phyloP scores from a whole-genome alignment of 805 yeast species.

The Teunomyces pallodes region DNA sequence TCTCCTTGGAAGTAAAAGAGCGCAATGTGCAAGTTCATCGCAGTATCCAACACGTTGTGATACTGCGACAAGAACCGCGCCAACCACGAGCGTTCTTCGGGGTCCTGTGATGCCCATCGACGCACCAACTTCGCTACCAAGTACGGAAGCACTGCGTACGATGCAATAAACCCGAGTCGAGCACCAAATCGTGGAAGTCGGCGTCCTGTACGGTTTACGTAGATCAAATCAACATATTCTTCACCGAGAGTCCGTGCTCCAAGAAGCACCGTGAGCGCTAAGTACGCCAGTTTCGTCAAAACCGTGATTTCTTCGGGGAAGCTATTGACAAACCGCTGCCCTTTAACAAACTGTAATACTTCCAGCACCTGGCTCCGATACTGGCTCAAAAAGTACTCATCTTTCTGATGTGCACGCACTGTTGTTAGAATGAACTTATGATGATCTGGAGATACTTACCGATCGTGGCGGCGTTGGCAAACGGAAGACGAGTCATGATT shows the following conservation, averaged over 20 bases:
- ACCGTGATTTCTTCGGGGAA: conserved; percentile 62
- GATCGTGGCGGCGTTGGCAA: conserved; percentile 86
- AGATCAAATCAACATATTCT: conserved; percentile 81
- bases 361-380: conserved; percentile 56
- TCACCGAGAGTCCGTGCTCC: conserved; percentile 89
- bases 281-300: conserved; percentile 57
- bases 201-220: conserved; percentile 55
- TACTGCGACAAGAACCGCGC: conserved; percentile 34
- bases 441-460: conserved; percentile 41
- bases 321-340: conserved; percentile 62
- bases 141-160: conserved; percentile 66
- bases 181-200: conserved; percentile 44
- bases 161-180: conserved; percentile 56
- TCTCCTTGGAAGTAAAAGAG: conserved; percentile 79
- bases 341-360: conserved; percentile 52
- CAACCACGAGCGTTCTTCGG: conserved; percentile 10
- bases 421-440: conserved; percentile 9
- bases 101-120: conserved; percentile 13
- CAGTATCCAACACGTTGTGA: conserved; percentile 45
- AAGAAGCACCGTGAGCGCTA: conserved; percentile 68
- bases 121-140: conserved; percentile 30
- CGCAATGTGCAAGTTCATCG: conserved; percentile 73
- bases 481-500: conserved; percentile 38
- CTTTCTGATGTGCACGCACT: conserved; percentile 91
- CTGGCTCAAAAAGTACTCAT: conserved; percentile 62